A percentile compares a stretch with the other conserved stretches of the same genome.
These are phyloP conservation scores for Durusdinium trenchii DNA, from an alignment of 73 alveolate genomes.

Conservation along the genomic window DNA sequence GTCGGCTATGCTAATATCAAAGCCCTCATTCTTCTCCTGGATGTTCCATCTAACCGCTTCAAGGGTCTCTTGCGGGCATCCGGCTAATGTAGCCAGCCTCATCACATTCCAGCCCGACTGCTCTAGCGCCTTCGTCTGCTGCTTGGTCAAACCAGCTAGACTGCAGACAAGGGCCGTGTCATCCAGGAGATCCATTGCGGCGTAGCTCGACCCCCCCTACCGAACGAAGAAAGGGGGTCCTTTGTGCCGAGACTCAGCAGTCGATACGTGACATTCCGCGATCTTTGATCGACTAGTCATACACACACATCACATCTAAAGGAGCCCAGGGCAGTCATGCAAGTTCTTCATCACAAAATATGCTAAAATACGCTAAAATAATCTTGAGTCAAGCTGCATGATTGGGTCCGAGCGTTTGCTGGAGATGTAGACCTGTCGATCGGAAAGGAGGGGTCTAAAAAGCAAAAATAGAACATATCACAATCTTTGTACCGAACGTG, in stretches of 20 bases:
- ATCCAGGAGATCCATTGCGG: too few relatives aligned
- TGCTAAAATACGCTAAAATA: too few relatives aligned
- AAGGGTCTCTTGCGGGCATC: not conserved
- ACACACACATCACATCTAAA: too few relatives aligned
- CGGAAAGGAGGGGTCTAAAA: not conserved
- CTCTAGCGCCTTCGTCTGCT: not conserved
- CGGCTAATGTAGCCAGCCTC: not conserved
- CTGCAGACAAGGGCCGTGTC: not conserved
- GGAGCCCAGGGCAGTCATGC: too few relatives aligned
- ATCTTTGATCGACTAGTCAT: too few relatives aligned
- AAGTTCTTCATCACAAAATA: too few relatives aligned
- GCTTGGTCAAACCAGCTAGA: not conserved
- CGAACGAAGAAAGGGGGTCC: too few relatives aligned
- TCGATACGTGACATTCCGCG: too few relatives aligned
- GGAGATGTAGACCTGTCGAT: constrained; percentile 31
- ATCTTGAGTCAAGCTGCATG: not conserved
- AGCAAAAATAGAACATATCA: too few relatives aligned
- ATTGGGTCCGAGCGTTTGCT: not conserved
- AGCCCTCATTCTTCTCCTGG: not conserved
- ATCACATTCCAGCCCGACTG: not conserved
- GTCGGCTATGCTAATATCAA: not conserved
- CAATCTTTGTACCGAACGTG: too few relatives aligned
- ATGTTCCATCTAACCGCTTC: not conserved
- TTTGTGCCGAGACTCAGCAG: too few relatives aligned
- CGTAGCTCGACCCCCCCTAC: too few relatives aligned